Percentiles rank a stretch among this genome's conserved stretches.
phyloP scores from a whole-genome alignment of 129 eudicot genomes.

The Centrapalus pauciflorus region DNA sequence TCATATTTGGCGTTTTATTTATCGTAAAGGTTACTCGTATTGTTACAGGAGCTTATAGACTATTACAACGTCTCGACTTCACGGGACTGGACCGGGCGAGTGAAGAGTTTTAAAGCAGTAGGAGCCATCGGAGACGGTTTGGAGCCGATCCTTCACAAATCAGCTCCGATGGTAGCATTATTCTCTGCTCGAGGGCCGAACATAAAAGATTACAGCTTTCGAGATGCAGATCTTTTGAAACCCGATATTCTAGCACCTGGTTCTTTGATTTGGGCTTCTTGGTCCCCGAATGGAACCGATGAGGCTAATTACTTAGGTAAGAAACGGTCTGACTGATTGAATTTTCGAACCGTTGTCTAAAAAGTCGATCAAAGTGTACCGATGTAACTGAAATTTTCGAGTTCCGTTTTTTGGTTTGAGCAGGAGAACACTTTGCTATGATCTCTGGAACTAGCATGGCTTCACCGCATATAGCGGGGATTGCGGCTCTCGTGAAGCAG shows the following conservation, averaged over 20 bases:
- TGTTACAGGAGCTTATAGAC: constrained; percentile 80
- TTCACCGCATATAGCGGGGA: constrained; percentile 99
- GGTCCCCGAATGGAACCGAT: constrained; percentile 97
- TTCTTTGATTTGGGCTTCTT: constrained; percentile 97
- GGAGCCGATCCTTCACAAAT: constrained; percentile 72
- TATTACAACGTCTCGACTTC: constrained; percentile 84
- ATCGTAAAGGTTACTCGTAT: background rate
- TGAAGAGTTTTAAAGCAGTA: constrained; percentile 74
- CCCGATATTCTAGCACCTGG: constrained; percentile 99
- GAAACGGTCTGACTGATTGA: background rate
- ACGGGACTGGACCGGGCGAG: constrained; percentile 98
- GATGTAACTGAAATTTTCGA: too few species aligned
- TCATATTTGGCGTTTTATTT: background rate
- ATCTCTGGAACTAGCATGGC: constrained; percentile 99
- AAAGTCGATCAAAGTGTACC: too few species aligned
- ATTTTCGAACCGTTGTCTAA: background rate
- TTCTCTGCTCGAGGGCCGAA: constrained; percentile 98
- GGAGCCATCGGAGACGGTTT: constrained; percentile 89
- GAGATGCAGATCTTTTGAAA: constrained; percentile 94
- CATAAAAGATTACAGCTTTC: constrained; percentile 88
- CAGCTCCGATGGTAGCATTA: constrained; percentile 95
- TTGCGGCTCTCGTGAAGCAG: constrained; percentile 95
- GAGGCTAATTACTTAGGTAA: constrained; percentile 85
- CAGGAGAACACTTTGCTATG: constrained; percentile 98
- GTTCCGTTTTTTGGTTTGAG: constrained; percentile 27